phyloP scores from a whole-genome alignment of 2,329 filamentous ascomycete species.

The Magnaporthiopsis poae region DNA sequence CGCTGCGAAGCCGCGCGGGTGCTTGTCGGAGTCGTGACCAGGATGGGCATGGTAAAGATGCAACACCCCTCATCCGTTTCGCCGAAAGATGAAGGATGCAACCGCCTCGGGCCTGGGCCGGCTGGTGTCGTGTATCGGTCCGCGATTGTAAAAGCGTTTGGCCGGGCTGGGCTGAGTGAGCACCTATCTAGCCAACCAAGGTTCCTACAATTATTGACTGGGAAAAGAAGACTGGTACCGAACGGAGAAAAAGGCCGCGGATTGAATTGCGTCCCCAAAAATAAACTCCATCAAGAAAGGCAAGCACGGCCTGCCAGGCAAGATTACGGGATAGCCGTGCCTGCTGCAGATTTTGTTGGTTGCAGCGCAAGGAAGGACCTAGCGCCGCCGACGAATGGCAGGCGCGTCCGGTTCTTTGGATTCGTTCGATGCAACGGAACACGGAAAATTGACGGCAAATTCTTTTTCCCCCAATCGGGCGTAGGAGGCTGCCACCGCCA shows the following conservation, averaged over 20 bases:
- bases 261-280: not conserved
- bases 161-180: too few species aligned
- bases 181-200: too few species aligned
- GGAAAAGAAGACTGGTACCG: not conserved
- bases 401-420: not conserved
- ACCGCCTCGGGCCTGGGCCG: not conserved
- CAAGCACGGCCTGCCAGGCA: too few species aligned
- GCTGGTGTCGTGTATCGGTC: too few species aligned
- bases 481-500: not conserved
- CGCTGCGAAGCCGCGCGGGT: not conserved
- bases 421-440: not conserved
- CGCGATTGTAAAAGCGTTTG: not conserved
- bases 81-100: not conserved
- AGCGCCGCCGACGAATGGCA: not conserved
- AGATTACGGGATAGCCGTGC: not conserved
- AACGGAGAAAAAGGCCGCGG: not conserved
- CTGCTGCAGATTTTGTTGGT: not conserved
- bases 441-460: not conserved
- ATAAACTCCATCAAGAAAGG: not conserved
- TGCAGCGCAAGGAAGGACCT: not conserved
- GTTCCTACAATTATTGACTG: too few species aligned
- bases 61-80: not conserved
- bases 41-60: not conserved
- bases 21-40: not conserved
- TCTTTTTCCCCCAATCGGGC: not conserved